Conservation (phyloP, 352 stramenopile species). For the Globisporangium iwayamae region DNA sequence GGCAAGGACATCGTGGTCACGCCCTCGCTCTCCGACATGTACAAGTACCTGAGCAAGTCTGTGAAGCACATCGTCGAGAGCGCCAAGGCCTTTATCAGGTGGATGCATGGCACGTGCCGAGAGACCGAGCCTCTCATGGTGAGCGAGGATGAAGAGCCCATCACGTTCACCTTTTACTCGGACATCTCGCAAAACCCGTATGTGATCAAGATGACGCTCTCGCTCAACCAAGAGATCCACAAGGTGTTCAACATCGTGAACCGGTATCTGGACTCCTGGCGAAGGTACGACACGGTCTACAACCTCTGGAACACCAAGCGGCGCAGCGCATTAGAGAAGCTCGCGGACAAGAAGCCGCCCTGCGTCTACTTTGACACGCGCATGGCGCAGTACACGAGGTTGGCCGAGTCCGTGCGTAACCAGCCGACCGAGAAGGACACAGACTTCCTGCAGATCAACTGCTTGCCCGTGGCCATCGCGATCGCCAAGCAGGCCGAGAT, state of each 20-base stretch:
- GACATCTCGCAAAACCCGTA: constrained; percentile 95
- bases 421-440: constrained; percentile 92
- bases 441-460: constrained; percentile 95
- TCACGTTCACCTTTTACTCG: constrained; percentile 93
- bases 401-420: constrained; percentile 86
- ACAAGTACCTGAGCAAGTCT: constrained; percentile 94
- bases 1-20: constrained; percentile 94
- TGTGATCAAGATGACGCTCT: constrained; percentile 94
- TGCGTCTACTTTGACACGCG: constrained; percentile 94
- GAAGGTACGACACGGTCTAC: constrained; percentile 92
- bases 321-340: constrained; percentile 87
- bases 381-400: constrained; percentile 87
- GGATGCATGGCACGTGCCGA: constrained; percentile 95
- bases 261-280: constrained; percentile 93
- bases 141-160: constrained; percentile 92
- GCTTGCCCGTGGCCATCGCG: constrained; percentile 78
- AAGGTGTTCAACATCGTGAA: constrained; percentile 94
- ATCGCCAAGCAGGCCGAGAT: constrained; percentile 91
- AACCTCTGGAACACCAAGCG: constrained; percentile 94
- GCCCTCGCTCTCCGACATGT: constrained; percentile 92
- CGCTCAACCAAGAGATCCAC: constrained; percentile 92
- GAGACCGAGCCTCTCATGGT: constrained; percentile 87
- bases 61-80: constrained; percentile 94
- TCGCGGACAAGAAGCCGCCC: constrained; percentile 89
- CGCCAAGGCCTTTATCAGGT: constrained; percentile 91